Evolutionary conservation across 192 early-diverging fungal species (phyloP), one percentile per base, ranked within the genome.

Genomic region (Linnemannia exigua): DNA sequence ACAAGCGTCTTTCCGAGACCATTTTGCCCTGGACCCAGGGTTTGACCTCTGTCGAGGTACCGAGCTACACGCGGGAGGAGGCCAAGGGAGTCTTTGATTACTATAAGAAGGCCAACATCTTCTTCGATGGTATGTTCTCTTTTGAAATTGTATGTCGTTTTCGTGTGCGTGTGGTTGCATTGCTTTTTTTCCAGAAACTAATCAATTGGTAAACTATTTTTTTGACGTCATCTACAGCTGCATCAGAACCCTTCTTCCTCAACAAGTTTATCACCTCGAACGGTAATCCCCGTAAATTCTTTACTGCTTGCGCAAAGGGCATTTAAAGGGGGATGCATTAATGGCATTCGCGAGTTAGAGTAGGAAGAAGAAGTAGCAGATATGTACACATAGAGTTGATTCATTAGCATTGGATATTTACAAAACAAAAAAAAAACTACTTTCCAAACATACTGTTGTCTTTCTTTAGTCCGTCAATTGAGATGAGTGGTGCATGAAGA

Each of bases 281-380:
- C 69, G 88, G 84, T 44, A 89, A 89, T 74, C 88, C 88, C 38
- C 88, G 88, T 63, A 89, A 89, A 67, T 89, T 89, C 80, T 89
- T 87, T 79, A 87, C 83, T 77, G 81, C 81, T 3, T 89, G 88
- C 67, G 88, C 85, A 67, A 89, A 87, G 74, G 84, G 79, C 22
- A 77, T 86, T 52, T 86, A 77, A 69, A 25, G 25, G 25, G 44
- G 25, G 41, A 44, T 3, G 9, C 41, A 44, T 44, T 63, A 63
- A 63, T 63, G 12, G 52, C 52, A 54, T 54, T 25, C 52, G 25
- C 22, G 58, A 63, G 58, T 14, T 63, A 63, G 28, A 63, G 9
- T 63, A 58, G 41, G 9, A 44, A 9, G 67, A 68, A n/a, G 67
- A 68, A 25, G 41, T 44, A n/a, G n/a, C n/a, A 50, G 48, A 54